Base-by-base conservation (phyloP, 805 yeast genomes). In the Maudiozyma saulgeensis region DNA sequence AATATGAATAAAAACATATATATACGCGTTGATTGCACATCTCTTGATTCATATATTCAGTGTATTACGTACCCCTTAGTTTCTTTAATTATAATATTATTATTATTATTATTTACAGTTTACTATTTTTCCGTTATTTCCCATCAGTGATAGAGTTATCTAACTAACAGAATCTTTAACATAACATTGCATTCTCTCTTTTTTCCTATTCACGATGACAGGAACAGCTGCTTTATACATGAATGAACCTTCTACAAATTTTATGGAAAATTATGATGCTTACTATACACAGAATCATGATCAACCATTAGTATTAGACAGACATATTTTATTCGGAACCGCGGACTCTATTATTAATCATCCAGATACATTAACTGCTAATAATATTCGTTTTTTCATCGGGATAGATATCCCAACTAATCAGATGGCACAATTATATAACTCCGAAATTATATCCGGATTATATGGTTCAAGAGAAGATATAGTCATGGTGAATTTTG, bases 311-410 rank as follows among this genome's bases (percentile, higher is more conserved):
- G 66, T 63, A 50, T 50, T 77, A 16, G 60, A 70, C 9, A 67
- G 68, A 18, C 62, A 68, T 43, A 59, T 76, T 2, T 75, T 72
- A 66, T 63, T 77, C 31, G 80, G 81, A 1, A 78, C 80, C 1
- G 53, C 74, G 48, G 64, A 72, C 45, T 65, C 72, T 0, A 58
- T 74, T n/a, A 63, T 70, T 1, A 71, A 73, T 55, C 48, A 54
- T 28, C 54, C 57, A 8, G 65, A 62, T 8, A 70, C 72, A 47
- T 54, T 77, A 9, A 47, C 51, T 18, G 55, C 60, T n/a, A 62
- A 71, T 49, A 72, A 73, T 51, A 70, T 76, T 52, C 66, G 61
- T 48, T 67, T 65, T 49, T 61, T 72, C 44, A 59, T 72, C 26
- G 68, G 71, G 18, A 53, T 69, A 1, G 63, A 61, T 25, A 49